A percentile compares a stretch with the other conserved stretches of the same genome.
Evolutionary conservation across 2,329 filamentous ascomycete species (phyloP).

Genomic region (Aspergillus aculeatinus): DNA sequence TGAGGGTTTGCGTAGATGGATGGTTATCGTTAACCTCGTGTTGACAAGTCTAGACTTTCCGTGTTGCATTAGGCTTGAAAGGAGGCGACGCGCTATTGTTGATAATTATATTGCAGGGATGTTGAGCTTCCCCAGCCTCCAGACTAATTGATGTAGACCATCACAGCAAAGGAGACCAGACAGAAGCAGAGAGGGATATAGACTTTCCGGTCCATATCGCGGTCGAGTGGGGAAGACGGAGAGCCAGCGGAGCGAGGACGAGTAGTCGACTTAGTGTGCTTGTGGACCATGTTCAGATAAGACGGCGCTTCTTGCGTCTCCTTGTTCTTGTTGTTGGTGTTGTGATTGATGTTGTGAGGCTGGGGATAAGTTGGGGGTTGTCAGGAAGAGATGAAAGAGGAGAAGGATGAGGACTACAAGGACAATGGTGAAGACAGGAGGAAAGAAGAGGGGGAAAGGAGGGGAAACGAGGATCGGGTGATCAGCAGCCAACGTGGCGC

Average conservation of each 20-base stretch:
- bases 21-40: background rate
- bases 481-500: slow-evolving; percentile 12
- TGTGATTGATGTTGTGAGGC: background rate
- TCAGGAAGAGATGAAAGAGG: slow-evolving; percentile 5
- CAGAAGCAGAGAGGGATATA: slow-evolving; percentile 40
- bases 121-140: background rate
- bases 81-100: background rate
- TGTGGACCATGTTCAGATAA: slow-evolving; percentile 18
- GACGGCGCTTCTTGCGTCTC: background rate
- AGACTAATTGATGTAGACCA: slow-evolving; percentile 35
- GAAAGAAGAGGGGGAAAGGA: slow-evolving; percentile 6
- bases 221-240: slow-evolving; percentile 9
- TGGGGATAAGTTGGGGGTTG: background rate
- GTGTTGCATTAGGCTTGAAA: background rate
- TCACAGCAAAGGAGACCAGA: slow-evolving; percentile 39
- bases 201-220: slow-evolving; percentile 36
- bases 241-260: slow-evolving; percentile 13
- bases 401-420: background rate
- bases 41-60: background rate
- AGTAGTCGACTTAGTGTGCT: slow-evolving; percentile 11
- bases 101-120: background rate
- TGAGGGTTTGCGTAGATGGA: background rate
- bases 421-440: background rate
- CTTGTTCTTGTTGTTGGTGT: background rate
- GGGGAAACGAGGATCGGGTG: slow-evolving; percentile 8